Evolutionary conservation across 805 yeast genomes (phyloP), one percentile per base, ranked within the genome.

Genomic region (Komagataella populi): DNA sequence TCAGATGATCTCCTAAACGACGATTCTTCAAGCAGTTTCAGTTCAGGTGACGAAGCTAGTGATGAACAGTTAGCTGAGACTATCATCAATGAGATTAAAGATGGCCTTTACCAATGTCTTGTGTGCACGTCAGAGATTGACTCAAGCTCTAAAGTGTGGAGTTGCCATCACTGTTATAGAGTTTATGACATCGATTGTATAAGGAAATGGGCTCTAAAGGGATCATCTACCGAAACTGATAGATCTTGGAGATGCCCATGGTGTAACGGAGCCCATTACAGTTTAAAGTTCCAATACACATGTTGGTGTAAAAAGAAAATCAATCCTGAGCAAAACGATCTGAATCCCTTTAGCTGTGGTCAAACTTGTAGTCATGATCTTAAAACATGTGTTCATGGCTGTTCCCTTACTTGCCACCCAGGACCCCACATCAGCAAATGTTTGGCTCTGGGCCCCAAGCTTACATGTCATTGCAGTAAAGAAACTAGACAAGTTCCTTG

Each of bases 291-390:
- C 55, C 73, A 64, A 45, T 83, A 77, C 63, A 77, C 77, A 1
- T 89, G 97, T 61, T 89, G 97, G 97, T 89, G 96, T 71, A 91
- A 90, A 1, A 84, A 86, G 59, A 76, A 74, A 2, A 68, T 77
- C 17, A 78, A 85, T 55, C 96, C 96, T 0, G 68, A 63, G 3
- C 65, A 73, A 1, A 80, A 83, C 58, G 65, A 72, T 17, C 64
- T 81, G 50, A 68, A 73, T 49, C 96, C 96, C 0, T 93, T 89
- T 57, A 83, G 93, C 49, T 90, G 97, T 71, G 96, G 96, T 2
- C 89, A 85, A 61, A 73, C 87, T 0, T 89, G 97, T 68, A 74
- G 76, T 49, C 68, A 70, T 44, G 73, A 77, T 36, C 70, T 83
- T 49, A 63, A 66, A 1, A 61, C 65, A 4, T 85, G 96, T 62